Evolutionary conservation across 306 rosid genomes (phyloP).

Genomic region (Cyamopsis tetragonoloba): DNA sequence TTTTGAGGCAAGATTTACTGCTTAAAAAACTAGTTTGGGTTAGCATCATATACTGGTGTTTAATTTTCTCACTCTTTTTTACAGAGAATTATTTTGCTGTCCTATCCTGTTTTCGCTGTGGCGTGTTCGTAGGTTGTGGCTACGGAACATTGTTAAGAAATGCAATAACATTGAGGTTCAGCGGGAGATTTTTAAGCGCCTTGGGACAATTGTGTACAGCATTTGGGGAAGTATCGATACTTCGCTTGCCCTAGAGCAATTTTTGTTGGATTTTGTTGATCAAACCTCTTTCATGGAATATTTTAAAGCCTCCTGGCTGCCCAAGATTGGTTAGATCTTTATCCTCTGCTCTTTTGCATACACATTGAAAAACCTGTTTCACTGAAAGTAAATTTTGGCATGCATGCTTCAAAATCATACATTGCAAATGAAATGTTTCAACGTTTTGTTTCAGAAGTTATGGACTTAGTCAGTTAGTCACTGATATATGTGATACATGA

Average conservation of each 20-base stretch:
- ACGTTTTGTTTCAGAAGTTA: conserved; percentile 6
- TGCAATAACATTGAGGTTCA: conserved; percentile 73
- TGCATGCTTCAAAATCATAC: conserved; percentile 2
- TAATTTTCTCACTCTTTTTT: conserved; percentile 28
- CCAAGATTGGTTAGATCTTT: conserved; percentile 81
- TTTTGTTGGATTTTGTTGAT: conserved; percentile 76
- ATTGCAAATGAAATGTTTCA: not conserved
- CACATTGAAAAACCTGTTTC: not conserved
- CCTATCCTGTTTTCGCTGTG: conserved; percentile 86
- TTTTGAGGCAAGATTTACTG: conserved; percentile 60
- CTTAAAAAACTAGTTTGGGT: conserved; percentile 20
- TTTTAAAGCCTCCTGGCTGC: conserved; percentile 77
- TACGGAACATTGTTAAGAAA: conserved; percentile 75
- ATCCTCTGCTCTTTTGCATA: conserved; percentile 35
- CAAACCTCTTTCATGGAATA: conserved; percentile 85
- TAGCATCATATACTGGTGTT: not conserved
- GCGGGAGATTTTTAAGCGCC: conserved; percentile 77
- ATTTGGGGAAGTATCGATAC: conserved; percentile 65
- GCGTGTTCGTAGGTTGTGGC: conserved; percentile 94
- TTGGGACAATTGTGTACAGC: conserved; percentile 63
- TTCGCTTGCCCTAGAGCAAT: conserved; percentile 51
- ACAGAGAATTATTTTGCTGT: conserved; percentile 77
- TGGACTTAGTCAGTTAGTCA: not conserved
- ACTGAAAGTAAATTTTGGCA: conserved; percentile 5
- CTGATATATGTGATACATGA: conserved; percentile 26